phyloP scores from a whole-genome alignment of 768 basidiomycete genomes.

The Auricularia sp. region DNA sequence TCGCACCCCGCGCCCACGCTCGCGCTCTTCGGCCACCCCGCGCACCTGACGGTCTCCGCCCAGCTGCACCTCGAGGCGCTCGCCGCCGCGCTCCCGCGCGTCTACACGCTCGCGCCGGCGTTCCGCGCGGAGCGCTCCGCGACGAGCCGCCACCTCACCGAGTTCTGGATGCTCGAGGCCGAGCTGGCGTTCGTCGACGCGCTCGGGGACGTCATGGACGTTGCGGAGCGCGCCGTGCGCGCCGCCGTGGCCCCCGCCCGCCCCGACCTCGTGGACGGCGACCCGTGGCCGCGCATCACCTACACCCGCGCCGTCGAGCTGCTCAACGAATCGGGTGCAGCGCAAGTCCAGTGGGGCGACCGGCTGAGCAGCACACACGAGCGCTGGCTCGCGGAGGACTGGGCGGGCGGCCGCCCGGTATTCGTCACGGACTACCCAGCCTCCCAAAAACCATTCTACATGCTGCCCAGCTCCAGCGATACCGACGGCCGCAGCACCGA shows the following conservation, averaged over 20 bases:
- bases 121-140: conserved; percentile 89
- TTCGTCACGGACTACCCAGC: conserved; percentile 89
- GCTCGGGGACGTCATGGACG: conserved; percentile 40
- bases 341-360: conserved; percentile 42
- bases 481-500: no score
- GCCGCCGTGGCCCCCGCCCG: conserved; percentile 16
- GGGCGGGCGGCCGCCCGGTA: conserved; percentile 56
- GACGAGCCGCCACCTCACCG: conserved; percentile 86
- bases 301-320: conserved; percentile 67
- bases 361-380: conserved; percentile 86
- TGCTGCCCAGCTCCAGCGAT: conserved; percentile 42
- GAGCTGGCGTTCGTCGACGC: conserved; percentile 61
- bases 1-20: conserved; percentile 11
- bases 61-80: conserved; percentile 93
- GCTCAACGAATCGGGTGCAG: conserved; percentile 36
- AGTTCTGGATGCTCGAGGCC: conserved; percentile 99
- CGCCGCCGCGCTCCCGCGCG: conserved; percentile 63
- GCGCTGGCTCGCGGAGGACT: conserved; percentile 67
- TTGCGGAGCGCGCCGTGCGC: conserved; percentile 48
- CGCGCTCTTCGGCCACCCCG: conserved; percentile 66
- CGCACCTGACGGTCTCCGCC: conserved; percentile 88
- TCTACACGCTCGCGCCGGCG: conserved; percentile 86
- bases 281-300: conserved; percentile 59
- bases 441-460: conserved; percentile 87
- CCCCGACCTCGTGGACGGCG: not conserved